Base-by-base conservation (phyloP, 2,329 filamentous ascomycete genomes). In the Diaporthe vexans region DNA sequence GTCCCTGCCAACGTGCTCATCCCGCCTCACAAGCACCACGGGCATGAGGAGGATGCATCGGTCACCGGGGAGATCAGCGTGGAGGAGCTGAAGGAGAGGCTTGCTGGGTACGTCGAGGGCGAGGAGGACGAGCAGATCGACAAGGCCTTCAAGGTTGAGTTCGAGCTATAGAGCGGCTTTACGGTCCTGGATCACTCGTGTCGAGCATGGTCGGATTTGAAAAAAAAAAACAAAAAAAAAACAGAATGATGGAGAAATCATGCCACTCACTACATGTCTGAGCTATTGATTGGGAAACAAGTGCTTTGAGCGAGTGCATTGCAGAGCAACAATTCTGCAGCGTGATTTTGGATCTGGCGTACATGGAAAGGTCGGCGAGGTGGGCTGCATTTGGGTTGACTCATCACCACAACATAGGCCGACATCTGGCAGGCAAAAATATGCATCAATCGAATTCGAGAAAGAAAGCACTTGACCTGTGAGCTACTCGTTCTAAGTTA, bases 1-100 rank as follows among this genome's bases (percentile, higher is more conserved):
- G 91, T 96, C 21, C 86, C 97, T 0, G 87, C 89, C 63, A 88
- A 88, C 73, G 91, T 98, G 0, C 84, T 97, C 73, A 91, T 98
- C 76, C 95, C 95, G 56, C 94, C 95, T 1, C 91, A 90, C 83
- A 87, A 87, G 76, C 80, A 86, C 19, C 57, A 83, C 78, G 83
- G 82, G 63, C 81, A 80, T 0, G 80, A 79, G 68, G 80, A 82
- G 37, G 82, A 84, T 52, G n/a, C 61, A 10, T n/a, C 63, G 15
- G 81, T 81, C 26, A 86, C 84, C 46, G 87, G 84, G 46, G 88
- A 90, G 79, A 84, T 93, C 75, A 85, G 82, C 4, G 87, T 92
- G 7, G 89, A 92, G 77, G 91, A 92, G 40, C 84, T 93, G 70
- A 90, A 89, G 82, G 87, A 88, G 79, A 85, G 90, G 37, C 79